Conservation (phyloP, 352 stramenopile species). For the Pseudoperonospora humuli region DNA sequence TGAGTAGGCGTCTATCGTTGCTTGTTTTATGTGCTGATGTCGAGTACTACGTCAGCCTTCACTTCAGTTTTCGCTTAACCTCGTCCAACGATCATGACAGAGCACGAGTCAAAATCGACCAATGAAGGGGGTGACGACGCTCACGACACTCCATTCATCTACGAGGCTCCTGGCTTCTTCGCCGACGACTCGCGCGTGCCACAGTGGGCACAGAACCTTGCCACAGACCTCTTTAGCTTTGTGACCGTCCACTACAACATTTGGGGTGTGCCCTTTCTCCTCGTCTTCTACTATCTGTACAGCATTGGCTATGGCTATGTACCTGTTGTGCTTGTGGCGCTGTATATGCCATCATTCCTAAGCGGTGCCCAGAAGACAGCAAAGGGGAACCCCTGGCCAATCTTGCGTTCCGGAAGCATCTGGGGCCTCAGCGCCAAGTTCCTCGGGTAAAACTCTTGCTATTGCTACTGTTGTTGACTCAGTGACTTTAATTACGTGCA, state of each 20-base stretch:
- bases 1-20: too few relatives aligned
- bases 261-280: slow-evolving; percentile 39
- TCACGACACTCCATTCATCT: slow-evolving; percentile 26
- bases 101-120: too few relatives aligned
- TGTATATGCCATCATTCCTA: slow-evolving; percentile 63
- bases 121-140: slow-evolving; percentile 4
- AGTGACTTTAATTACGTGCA: too few relatives aligned
- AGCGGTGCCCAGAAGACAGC: slow-evolving; percentile 47
- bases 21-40: too few relatives aligned
- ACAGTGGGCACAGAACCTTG: slow-evolving; percentile 32
- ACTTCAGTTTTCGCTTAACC: too few relatives aligned
- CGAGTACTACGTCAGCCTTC: too few relatives aligned
- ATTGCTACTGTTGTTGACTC: slow-evolving; percentile 6
- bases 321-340: slow-evolving; percentile 36
- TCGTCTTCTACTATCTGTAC: slow-evolving; percentile 62
- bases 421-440: slow-evolving; percentile 48
- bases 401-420: slow-evolving; percentile 34
- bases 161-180: slow-evolving; percentile 43
- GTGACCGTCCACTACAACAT: slow-evolving; percentile 73
- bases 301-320: slow-evolving; percentile 43
- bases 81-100: too few relatives aligned
- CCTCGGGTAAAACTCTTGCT: slow-evolving; percentile 16
- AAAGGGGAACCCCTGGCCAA: slow-evolving; percentile 42
- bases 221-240: slow-evolving; percentile 46
- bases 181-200: slow-evolving; percentile 29